Conservation (phyloP, 345 rosid genomes). For the Linum trigynum region DNA sequence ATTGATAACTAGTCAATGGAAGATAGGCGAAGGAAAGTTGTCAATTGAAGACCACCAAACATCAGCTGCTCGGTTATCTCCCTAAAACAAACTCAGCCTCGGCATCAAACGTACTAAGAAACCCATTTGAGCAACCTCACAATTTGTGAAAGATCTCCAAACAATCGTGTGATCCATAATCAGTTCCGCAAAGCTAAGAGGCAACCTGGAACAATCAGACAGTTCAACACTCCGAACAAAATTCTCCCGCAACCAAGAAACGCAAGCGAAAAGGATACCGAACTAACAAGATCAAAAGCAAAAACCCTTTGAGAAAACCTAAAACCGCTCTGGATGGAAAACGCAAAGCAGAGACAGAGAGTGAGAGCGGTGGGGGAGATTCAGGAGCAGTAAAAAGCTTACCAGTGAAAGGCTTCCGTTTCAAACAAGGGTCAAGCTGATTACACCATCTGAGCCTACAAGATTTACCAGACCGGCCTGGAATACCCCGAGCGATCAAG, state of each 20-base stretch:
- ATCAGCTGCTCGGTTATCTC: background rate
- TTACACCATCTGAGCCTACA: conserved; percentile 84
- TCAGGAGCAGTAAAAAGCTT: background rate
- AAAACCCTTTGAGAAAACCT: background rate
- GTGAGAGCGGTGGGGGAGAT: background rate
- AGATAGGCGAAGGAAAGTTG: background rate
- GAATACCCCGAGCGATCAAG: conserved; percentile 70
- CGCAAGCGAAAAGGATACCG: background rate
- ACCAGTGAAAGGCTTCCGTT: conserved; percentile 79
- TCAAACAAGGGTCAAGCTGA: conserved; percentile 77
- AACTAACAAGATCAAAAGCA: background rate
- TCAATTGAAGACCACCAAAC: background rate
- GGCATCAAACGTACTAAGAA: background rate
- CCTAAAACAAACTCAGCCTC: background rate
- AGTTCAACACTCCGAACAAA: background rate
- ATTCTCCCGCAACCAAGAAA: background rate
- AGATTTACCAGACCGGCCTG: conserved; percentile 78
- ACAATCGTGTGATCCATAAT: background rate
- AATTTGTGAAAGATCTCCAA: background rate
- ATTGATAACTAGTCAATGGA: background rate
- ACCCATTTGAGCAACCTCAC: background rate
- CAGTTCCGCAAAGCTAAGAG: background rate
- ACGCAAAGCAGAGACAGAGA: background rate
- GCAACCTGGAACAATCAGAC: background rate
- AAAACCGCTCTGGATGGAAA: background rate